These are phyloP conservation scores for Bryopsis sp. DNA, from an alignment of 139 green algal species.

Conservation along the genomic window DNA sequence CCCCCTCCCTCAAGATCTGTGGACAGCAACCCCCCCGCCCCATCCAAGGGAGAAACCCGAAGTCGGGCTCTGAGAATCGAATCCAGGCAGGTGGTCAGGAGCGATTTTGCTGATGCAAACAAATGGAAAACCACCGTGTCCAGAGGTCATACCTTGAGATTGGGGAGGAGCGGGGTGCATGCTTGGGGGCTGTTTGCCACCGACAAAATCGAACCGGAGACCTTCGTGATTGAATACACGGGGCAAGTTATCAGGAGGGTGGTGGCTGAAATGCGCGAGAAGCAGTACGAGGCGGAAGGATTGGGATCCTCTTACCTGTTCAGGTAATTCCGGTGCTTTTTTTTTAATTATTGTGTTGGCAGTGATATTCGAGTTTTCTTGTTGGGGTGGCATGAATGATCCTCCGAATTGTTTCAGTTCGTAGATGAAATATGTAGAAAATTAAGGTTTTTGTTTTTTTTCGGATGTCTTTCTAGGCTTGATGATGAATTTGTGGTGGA, in stretches of 20 bases:
- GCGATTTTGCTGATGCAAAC: not conserved
- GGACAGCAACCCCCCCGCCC: too few species aligned
- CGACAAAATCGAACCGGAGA: constrained; percentile 44
- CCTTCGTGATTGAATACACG: constrained; percentile 82
- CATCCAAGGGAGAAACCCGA: too few species aligned
- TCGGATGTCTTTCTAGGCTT: constrained; percentile 15
- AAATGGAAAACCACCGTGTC: not conserved
- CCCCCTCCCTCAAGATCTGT: too few species aligned
- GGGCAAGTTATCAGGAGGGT: constrained; percentile 52
- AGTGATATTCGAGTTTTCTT: too few species aligned
- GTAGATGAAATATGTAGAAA: not conserved
- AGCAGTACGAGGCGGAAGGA: constrained; percentile 49
- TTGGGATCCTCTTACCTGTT: constrained; percentile 51
- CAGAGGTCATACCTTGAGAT: not conserved
- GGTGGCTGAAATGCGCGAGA: constrained; percentile 50
- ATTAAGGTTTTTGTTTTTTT: not conserved
- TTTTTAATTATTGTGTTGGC: not conserved
- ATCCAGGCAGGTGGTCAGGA: not conserved
- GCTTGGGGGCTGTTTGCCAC: constrained; percentile 69
- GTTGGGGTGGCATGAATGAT: too few species aligned
- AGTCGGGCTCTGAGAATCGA: not conserved
- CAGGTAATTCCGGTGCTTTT: constrained; percentile 10
- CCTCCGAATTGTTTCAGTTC: too few species aligned
- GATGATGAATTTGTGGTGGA: constrained; percentile 41
- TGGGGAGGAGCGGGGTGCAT: constrained; percentile 26